Base-by-base conservation (phyloP, 331 rosid genomes). In the Rhamnella rubrinervis region DNA sequence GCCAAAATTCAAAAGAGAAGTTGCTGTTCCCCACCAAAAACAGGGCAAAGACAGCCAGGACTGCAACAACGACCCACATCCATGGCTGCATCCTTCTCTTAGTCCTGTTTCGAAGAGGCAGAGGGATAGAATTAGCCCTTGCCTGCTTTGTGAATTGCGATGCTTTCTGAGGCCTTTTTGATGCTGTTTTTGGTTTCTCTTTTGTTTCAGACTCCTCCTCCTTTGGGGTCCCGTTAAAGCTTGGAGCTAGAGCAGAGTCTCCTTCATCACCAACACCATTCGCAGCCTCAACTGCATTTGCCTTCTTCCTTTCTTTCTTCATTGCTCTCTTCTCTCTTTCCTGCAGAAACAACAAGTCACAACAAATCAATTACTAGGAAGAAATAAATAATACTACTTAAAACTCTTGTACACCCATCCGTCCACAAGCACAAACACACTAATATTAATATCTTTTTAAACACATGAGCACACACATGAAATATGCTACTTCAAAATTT, bases 271-370 rank as follows among this genome's bases (percentile, higher is more conserved):
- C 21, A 18, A 56, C 67, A 73, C 47, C 82, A 31, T 69, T 80
- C 35, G 67, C 71, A 61, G 69, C 74, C 56, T 79, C 83, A 63
- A 57, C 46, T 67, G 64, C 60, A 56, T 71, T 77, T 26, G 71
- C 73, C 82, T 85, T 87, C 83, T 81, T 89, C 70, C 76, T 85
- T 73, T 83, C 96, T 84, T 92, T 92, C 90, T 85, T 92, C 82
- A 60, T 84, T 49, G 76, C 80, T 46, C 75, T 84, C 81, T 78
- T 92, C 79, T 92, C 97, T 76, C 83, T 87, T 79, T 77, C 89
- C 97, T 87, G 92, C 70, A 75, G 8, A 39, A 46, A 61, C 19
- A 58, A 55, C 35, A 70, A 56, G 74, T 53, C 58, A 53, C 12
- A 53, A 4, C 20, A 16, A 53, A 53, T 7, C 20, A 53, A n/a